Conservation (phyloP, 495 filamentous ascomycete genomes). For the Xeromyces bisporus region DNA sequence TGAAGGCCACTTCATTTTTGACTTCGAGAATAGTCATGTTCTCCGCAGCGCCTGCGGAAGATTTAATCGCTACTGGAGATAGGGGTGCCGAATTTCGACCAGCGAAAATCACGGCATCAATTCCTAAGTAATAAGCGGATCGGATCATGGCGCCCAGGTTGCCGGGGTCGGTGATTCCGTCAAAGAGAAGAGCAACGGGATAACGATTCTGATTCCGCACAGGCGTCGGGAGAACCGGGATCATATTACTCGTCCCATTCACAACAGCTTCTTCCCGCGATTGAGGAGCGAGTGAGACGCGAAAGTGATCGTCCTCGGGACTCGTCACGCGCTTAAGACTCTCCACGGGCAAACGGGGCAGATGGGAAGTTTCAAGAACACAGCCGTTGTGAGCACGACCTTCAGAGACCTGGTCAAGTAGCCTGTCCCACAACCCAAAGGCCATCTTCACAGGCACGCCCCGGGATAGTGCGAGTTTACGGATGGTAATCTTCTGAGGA, state of each 20-base stretch:
- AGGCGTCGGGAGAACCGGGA: constrained; percentile 17
- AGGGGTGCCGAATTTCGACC: constrained; percentile 51
- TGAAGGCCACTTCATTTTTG: constrained; percentile 45
- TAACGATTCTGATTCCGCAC: constrained; percentile 27
- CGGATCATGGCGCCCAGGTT: constrained; percentile 84
- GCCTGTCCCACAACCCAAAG: constrained; percentile 34
- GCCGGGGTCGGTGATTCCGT: constrained; percentile 73
- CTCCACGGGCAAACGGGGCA: constrained; percentile 56
- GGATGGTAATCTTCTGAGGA: constrained; percentile 27
- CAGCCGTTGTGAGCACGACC: constrained; percentile 85
- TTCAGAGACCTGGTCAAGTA: constrained; percentile 68
- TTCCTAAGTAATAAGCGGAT: constrained; percentile 70
- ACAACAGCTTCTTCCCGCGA: constrained; percentile 52
- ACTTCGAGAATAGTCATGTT: constrained; percentile 53
- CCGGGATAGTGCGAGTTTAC: constrained; percentile 39
- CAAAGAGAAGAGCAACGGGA: constrained; percentile 65
- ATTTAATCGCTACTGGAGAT: constrained; percentile 62
- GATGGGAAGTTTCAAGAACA: constrained; percentile 69
- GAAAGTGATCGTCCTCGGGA: constrained; percentile 28
- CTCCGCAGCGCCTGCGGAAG: constrained; percentile 75
- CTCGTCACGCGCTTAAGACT: constrained; percentile 32
- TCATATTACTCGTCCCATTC: constrained; percentile 39
- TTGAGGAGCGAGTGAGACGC: constrained; percentile 47
- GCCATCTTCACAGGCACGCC: constrained; percentile 37
- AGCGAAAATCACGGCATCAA: constrained; percentile 55